Percentiles rank a stretch among this genome's conserved stretches.
These are phyloP conservation scores for Beauveria bassiana DNA, from an alignment of 2,329 filamentous ascomycete genomes.

Conservation along the genomic window DNA sequence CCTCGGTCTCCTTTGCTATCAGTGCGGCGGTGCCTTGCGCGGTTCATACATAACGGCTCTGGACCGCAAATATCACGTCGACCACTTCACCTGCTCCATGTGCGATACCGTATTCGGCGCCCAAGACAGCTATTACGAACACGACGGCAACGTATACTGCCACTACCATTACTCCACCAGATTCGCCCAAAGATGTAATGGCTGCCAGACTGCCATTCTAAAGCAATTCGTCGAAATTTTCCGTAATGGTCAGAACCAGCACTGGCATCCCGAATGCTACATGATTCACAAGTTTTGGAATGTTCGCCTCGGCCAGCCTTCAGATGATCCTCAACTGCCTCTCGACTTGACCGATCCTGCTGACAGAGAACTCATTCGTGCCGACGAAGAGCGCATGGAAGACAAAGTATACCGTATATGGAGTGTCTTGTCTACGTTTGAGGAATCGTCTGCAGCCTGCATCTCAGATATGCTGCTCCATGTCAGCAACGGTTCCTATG, in stretches of 20 bases:
- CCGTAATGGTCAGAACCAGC: slow-evolving; percentile 94
- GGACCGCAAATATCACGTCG: slow-evolving; percentile 97
- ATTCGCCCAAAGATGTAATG: slow-evolving; percentile 92
- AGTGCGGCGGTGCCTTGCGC: slow-evolving; percentile 85
- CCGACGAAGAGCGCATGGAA: slow-evolving; percentile 89
- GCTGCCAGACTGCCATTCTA: slow-evolving; percentile 91
- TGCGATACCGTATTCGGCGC: slow-evolving; percentile 97
- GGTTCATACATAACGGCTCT: slow-evolving; percentile 97
- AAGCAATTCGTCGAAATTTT: slow-evolving; percentile 99
- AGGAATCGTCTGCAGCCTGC: slow-evolving; percentile 94
- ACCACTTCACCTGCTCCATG: slow-evolving; percentile 96
- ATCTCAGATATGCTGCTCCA: slow-evolving; percentile 99
- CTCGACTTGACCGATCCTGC: slow-evolving; percentile 42
- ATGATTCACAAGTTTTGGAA: slow-evolving; percentile 99
- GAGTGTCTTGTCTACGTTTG: slow-evolving; percentile 94
- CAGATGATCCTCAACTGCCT: slow-evolving; percentile 39
- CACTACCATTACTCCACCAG: slow-evolving; percentile 98
- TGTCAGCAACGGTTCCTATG: slow-evolving; percentile 93
- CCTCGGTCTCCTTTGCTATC: slow-evolving; percentile 81
- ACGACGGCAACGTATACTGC: slow-evolving; percentile 92
- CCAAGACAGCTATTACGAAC: slow-evolving; percentile 97
- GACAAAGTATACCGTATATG: slow-evolving; percentile 97
- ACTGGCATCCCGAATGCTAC: slow-evolving; percentile 99
- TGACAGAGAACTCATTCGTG: slow-evolving; percentile 67
- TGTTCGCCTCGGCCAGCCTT: slow-evolving; percentile 67